Percentiles rank a stretch among this genome's conserved stretches.
These are phyloP conservation scores for Chaetomium cochliodes DNA, from an alignment of 495 filamentous ascomycete genomes.

Conservation along the genomic window DNA sequence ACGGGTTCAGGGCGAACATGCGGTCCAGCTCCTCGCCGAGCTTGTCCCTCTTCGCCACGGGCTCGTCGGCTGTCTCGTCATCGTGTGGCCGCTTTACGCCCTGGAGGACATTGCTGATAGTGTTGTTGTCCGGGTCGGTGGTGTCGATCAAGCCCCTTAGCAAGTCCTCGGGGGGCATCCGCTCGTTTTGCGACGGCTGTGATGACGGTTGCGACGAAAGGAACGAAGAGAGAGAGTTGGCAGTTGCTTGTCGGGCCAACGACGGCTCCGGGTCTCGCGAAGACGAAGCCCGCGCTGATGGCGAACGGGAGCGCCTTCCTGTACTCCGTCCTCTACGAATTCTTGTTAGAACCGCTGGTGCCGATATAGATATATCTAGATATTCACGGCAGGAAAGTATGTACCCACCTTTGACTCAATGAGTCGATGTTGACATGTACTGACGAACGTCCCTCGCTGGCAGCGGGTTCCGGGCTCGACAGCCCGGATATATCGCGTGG, in stretches of 20 bases:
- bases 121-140: slow-evolving; percentile 14
- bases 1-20: slow-evolving; percentile 12
- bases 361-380: background rate
- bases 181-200: slow-evolving; percentile 19
- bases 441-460: slow-evolving; percentile 33
- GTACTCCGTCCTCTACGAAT: slow-evolving; percentile 17
- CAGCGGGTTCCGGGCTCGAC: slow-evolving; percentile 19
- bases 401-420: slow-evolving; percentile 28
- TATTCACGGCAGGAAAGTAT: background rate
- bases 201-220: slow-evolving; percentile 17
- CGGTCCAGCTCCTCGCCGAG: slow-evolving; percentile 32
- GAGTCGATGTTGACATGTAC: slow-evolving; percentile 32
- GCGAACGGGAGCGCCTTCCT: slow-evolving; percentile 12
- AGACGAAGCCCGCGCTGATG: slow-evolving; percentile 16
- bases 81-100: slow-evolving; percentile 32
- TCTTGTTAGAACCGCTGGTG: background rate
- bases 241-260: slow-evolving; percentile 18
- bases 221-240: slow-evolving; percentile 25
- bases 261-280: slow-evolving; percentile 21
- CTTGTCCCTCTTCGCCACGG: slow-evolving; percentile 32
- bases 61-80: slow-evolving; percentile 25
- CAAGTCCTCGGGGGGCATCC: slow-evolving; percentile 24
- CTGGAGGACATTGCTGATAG: slow-evolving; percentile 5
- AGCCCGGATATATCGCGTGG: slow-evolving; percentile 11
- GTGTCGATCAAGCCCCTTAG: slow-evolving; percentile 30